Evolutionary conservation across 805 yeast species (phyloP), one percentile per base, ranked within the genome.

Genomic region (Teunomyces funiuensis): DNA sequence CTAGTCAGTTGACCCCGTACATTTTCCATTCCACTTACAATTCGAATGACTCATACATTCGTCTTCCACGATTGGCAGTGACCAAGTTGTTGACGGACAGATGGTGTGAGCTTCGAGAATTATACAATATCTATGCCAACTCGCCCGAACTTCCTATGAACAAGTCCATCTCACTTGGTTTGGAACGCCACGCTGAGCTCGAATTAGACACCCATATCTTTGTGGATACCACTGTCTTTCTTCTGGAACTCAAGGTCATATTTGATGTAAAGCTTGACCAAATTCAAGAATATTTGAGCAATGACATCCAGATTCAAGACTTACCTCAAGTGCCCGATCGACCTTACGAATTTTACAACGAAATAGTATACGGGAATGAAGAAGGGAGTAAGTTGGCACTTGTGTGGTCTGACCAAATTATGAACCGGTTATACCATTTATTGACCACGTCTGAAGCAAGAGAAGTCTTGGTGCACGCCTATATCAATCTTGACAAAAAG

Each of bases 101-200:
- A 11, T 85, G 88, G 86, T 85, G 93, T 65, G 91, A 85, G 57
- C 60, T 85, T 34, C 63, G 79, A 29, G 69, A 65, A 14, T 69
- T 74, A 44, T 85, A 79, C 54, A 69, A 71, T 17, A 54, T 79
- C 0, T 84, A 76, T 49, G 63, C 82, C 0, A 70, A 71, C 15
- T 62, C 72, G 5, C 60, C 57, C 2, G 51, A 51, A 2, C 30
- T 44, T 30, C 41, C 50, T 23, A 58, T 59, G 16, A 74, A 73
- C 4, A 49, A 45, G 2, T 69, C 74, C 2, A 72, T 83, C 69
- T 42, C 43, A 2, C 47, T 62, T 9, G 91, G 91, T 0, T 54
- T 61, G 4, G 52, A 50, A 22, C 64, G 65, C 4, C 90, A 85
- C 57, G 54, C 55, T 20, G 50, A 50, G 23, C 56, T 81, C 13